Evolutionary conservation across 768 basidiomycete genomes (phyloP).

Genomic region (Leccinum barrowsii): DNA sequence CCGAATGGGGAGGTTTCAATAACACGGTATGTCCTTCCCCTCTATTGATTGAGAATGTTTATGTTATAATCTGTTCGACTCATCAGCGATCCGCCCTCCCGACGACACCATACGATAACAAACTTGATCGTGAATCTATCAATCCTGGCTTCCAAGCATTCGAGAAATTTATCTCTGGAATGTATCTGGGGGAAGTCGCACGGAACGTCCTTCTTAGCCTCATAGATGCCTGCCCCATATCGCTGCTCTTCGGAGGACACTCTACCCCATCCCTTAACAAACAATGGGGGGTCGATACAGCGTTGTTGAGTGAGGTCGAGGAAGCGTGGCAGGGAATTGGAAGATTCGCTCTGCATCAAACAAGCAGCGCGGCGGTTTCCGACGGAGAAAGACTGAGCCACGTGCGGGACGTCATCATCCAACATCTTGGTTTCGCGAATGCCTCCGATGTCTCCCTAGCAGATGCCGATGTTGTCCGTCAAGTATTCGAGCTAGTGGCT

Average conservation of each 20-base stretch:
- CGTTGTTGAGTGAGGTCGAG: constrained; percentile 84
- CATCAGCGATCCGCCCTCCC: constrained; percentile 76
- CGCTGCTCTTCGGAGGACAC: constrained; percentile 78
- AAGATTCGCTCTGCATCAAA: constrained; percentile 25
- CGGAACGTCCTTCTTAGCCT: constrained; percentile 82
- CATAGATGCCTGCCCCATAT: constrained; percentile 67
- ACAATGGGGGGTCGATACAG: constrained; percentile 94
- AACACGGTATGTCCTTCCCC: constrained; percentile 62
- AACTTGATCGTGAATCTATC: constrained; percentile 89
- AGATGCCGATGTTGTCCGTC: constrained; percentile 76
- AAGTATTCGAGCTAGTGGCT: constrained; percentile 76
- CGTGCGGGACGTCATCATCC: constrained; percentile 58
- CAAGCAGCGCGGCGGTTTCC: not conserved
- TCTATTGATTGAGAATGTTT: not conserved
- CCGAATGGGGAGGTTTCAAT: constrained; percentile 98
- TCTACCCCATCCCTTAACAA: constrained; percentile 70
- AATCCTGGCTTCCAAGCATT: constrained; percentile 92
- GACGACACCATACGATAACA: constrained; percentile 86
- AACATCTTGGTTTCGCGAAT: constrained; percentile 55
- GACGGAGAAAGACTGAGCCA: constrained; percentile 41
- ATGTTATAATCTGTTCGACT: constrained; percentile 1
- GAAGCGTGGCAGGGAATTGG: constrained; percentile 61
- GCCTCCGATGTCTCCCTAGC: constrained; percentile 48
- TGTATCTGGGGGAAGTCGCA: constrained; percentile 96
- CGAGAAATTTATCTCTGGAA: constrained; percentile 98